phyloP scores from a whole-genome alignment of 1,139 yeast genomes.

The Yamadazyma dushanensis region DNA sequence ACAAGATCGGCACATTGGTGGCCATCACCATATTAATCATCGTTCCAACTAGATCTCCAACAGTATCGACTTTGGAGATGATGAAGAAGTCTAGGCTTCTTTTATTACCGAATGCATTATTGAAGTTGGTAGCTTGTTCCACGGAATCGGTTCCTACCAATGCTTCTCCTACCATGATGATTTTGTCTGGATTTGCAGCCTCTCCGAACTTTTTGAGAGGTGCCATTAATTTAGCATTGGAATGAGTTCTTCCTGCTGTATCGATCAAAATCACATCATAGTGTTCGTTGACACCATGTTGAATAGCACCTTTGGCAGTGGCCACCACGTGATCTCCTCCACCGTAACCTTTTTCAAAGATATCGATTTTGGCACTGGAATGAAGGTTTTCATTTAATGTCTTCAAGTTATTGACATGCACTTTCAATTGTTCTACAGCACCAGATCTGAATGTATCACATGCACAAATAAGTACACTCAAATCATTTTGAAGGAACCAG shows the following conservation, averaged over 20 bases:
- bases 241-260: slow-evolving; percentile 97
- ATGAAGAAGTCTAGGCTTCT: slow-evolving; percentile 87
- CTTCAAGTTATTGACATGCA: slow-evolving; percentile 83
- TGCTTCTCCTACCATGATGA: slow-evolving; percentile 98
- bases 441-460: slow-evolving; percentile 98
- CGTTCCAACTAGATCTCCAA: slow-evolving; percentile 93
- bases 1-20: slow-evolving; percentile 90
- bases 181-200: slow-evolving; percentile 93
- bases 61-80: slow-evolving; percentile 94
- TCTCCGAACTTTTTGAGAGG: slow-evolving; percentile 94
- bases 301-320: slow-evolving; percentile 92
- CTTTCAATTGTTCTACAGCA: slow-evolving; percentile 94
- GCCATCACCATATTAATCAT: slow-evolving; percentile 98
- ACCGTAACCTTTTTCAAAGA: slow-evolving; percentile 95
- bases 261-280: slow-evolving; percentile 91
- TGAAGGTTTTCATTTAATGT: slow-evolving; percentile 37
- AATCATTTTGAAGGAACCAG: slow-evolving; percentile 89
- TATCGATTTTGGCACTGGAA: slow-evolving; percentile 62
- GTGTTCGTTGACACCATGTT: slow-evolving; percentile 52
- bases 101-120: slow-evolving; percentile 85
- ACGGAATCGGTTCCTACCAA: slow-evolving; percentile 97
- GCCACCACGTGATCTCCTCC: slow-evolving; percentile 91
- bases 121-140: slow-evolving; percentile 90
- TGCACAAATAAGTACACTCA: slow-evolving; percentile 87
- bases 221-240: slow-evolving; percentile 93